Conservation (phyloP, 345 rosid species). For the Boechera stricta region DNA sequence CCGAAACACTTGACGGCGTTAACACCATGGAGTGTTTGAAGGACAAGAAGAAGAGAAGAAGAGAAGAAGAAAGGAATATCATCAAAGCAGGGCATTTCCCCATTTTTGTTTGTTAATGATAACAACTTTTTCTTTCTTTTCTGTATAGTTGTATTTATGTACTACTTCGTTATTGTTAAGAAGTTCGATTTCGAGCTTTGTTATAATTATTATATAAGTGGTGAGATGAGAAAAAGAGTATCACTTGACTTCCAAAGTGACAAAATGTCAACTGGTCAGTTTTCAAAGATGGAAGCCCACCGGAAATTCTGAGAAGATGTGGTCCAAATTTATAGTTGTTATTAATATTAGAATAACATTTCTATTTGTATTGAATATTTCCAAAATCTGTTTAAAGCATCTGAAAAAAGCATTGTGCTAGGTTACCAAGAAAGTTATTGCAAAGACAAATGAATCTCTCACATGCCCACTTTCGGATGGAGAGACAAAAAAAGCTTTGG, state of each 20-base stretch:
- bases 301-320: background rate
- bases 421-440: too few relatives aligned
- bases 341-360: too few relatives aligned
- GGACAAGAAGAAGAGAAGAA: background rate
- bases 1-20: conserved; percentile 16
- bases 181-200: background rate
- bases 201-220: background rate
- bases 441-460: too few relatives aligned
- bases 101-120: background rate
- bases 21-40: conserved; percentile 7
- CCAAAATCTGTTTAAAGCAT: too few relatives aligned
- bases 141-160: background rate
- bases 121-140: background rate
- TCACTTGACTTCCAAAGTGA: background rate
- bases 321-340: background rate
- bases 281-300: background rate
- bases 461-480: too few relatives aligned
- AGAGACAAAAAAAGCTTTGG: too few relatives aligned
- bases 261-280: background rate
- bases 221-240: background rate
- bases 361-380: too few relatives aligned
- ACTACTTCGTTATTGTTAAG: background rate
- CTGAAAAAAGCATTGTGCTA: too few relatives aligned
- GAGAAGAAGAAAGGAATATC: background rate
- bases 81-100: background rate